Base-by-base conservation (phyloP, 306 rosid genomes). In the Prunus persica region DNA sequence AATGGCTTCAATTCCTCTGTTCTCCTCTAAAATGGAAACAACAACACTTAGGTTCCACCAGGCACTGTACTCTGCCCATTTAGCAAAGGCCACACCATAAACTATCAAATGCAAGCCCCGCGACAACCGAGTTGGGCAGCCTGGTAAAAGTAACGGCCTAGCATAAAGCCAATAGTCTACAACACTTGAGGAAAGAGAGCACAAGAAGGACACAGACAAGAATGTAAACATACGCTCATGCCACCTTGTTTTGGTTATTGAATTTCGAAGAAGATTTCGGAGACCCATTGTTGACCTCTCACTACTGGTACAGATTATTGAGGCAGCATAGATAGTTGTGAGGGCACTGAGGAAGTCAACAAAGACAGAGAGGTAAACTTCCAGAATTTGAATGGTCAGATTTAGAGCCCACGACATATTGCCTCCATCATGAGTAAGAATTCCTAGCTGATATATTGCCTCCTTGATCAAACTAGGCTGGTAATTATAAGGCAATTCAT, bases 21-120 rank as follows among this genome's bases (percentile, higher is more conserved):
- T 68, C 45, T 54, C 66, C 56, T 52, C 57, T 32, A 54, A 66
- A 54, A 65, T 15, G 34, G 66, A 65, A 12, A 41, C 54, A 22
- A 52, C 65, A 66, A 65, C 30, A 41, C 28, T 58, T 3, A 16
- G 13, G 14, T 57, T 24, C 75, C 58, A 77, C 80, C 72, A 13
- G 10, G 80, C 69, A n/a, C 45, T 20, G 61, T 43, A 77, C 15
- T 67, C 74, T 24, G 9, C 41, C 38, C 61, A 77, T 18, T 2
- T 57, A 18, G 13, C 12, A 30, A 41, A 18, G 11, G 38, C 45
- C 49, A 11, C 11, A 58, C 38, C 54, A 27, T 8, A 70, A 32
- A 67, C 68, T 28, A 47, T 11, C 13, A 22, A 54, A 11, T 0
- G 6, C 1, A n/a, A 7, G 11, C 20, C 19, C 27, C 27, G 19